Evolutionary conservation across 768 basidiomycete species (phyloP), one percentile per base, ranked within the genome.

Genomic region (Lentinula guzmanii): DNA sequence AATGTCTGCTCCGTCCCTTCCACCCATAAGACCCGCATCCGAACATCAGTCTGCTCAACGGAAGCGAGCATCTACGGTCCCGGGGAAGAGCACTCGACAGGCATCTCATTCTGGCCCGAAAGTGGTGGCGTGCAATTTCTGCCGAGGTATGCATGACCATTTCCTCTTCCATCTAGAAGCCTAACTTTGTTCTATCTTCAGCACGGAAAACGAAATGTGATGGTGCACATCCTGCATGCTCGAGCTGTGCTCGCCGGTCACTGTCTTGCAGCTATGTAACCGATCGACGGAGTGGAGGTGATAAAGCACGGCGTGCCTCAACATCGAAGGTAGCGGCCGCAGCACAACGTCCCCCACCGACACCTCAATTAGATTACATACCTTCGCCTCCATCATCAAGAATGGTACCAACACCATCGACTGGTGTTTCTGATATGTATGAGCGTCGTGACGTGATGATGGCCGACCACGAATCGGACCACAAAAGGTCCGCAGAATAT

Each of bases 141-240:
- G 91, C 74, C 83, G 91, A 78, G 90, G 91, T 92, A 68, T 60
- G 85, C 76, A 42, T 37, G 37, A 8, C 39, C 59, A 42, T 56
- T 57, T 60, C 51, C n/a, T 51, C 57, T 52, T 39, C 18, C 37
- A 21, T 37, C 37, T 48, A 21, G 41, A 48, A 33, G 8, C 37
- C 54, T 37, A 64, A 52, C 55, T 42, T 24, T 55, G 24, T 42
- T 54, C 50, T 54, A 62, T 62, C 33, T 65, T 15, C 63, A 92
- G 91, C 91, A 39, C 91, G 91, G 62, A 93, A 93, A 77, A 93
- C 91, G 18, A 88, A 91, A 70, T 93, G 91, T 67, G 91, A 93
- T 71, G 91, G 91, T 43, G 88, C 81, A n/a, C 90, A 90, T 68
- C 91, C 91, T 34, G 82, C 87, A 31, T 93, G 91, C 70, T 85